phyloP scores from a whole-genome alignment of 805 yeast genomes.

The Sugiyamaella americana region DNA sequence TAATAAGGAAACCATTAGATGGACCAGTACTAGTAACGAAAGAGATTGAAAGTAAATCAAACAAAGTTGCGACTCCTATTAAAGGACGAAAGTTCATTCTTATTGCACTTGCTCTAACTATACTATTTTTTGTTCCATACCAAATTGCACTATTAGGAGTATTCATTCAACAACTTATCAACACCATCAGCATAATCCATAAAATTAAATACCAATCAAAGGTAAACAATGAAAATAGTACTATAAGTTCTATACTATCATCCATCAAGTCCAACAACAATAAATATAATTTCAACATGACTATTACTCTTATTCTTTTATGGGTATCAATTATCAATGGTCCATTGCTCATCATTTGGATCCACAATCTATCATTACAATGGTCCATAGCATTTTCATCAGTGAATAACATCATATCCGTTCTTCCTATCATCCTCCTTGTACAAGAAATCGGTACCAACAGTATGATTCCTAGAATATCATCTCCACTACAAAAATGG shows the following conservation, averaged over 20 bases:
- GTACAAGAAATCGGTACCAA: slow-evolving; percentile 42
- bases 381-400: slow-evolving; percentile 47
- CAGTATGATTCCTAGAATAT: slow-evolving; percentile 41
- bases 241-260: background rate
- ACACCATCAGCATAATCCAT: slow-evolving; percentile 1
- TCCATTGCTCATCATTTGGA: slow-evolving; percentile 74
- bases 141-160: slow-evolving; percentile 12
- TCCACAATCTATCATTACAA: slow-evolving; percentile 57
- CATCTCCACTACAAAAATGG: slow-evolving; percentile 7
- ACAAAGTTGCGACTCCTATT: background rate
- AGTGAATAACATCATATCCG: slow-evolving; percentile 49
- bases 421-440: slow-evolving; percentile 15
- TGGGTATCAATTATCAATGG: slow-evolving; percentile 74
- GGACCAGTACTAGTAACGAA: background rate
- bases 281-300: slow-evolving; percentile 48
- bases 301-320: slow-evolving; percentile 59
- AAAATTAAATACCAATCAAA: background rate
- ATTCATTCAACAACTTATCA: slow-evolving; percentile 6
- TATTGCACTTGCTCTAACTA: background rate
- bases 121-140: slow-evolving; percentile 11
- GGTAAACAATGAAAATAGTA: background rate
- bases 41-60: background rate
- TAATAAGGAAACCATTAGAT: background rate
- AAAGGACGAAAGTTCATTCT: background rate
- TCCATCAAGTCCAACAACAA: background rate